Conservation (phyloP, 108 stramenopile species). For the Parietichytrium sp. region DNA sequence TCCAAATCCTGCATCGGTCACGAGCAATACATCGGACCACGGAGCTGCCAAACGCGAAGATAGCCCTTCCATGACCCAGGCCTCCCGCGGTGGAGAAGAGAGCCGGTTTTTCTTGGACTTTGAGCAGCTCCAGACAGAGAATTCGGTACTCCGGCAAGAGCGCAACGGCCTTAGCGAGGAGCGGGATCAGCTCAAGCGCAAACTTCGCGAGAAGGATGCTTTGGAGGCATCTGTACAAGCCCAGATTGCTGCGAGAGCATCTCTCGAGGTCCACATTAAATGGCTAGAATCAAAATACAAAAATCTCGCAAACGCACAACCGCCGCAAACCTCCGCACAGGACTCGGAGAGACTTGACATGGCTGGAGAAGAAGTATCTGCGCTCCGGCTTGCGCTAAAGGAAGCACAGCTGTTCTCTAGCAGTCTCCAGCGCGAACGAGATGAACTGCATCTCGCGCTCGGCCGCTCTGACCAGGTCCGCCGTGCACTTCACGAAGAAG, state of each 20-base stretch:
- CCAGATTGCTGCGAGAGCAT: background rate
- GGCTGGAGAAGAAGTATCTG: background rate
- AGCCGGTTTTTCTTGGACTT: too few species aligned
- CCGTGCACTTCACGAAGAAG: background rate
- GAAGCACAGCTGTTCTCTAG: too few species aligned
- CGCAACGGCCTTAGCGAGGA: too few species aligned
- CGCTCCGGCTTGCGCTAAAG: background rate
- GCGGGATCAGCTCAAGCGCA: too few species aligned
- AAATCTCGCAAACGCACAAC: background rate
- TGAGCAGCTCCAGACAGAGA: too few species aligned
- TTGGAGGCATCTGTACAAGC: constrained; percentile 18
- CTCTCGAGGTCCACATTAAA: background rate
- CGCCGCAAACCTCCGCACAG: background rate
- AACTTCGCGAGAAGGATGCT: background rate
- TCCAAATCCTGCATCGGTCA: too few species aligned
- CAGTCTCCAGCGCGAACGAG: too few species aligned
- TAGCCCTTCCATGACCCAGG: too few species aligned
- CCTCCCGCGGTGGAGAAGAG: too few species aligned
- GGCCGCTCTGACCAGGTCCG: background rate
- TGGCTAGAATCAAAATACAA: background rate
- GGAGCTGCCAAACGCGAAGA: too few species aligned
- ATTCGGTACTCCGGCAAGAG: too few species aligned
- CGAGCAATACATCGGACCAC: too few species aligned
- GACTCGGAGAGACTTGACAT: background rate
- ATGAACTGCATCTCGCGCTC: background rate